Base-by-base conservation (phyloP, 257 asterid species). In the Oldenlandia corymbosa region DNA sequence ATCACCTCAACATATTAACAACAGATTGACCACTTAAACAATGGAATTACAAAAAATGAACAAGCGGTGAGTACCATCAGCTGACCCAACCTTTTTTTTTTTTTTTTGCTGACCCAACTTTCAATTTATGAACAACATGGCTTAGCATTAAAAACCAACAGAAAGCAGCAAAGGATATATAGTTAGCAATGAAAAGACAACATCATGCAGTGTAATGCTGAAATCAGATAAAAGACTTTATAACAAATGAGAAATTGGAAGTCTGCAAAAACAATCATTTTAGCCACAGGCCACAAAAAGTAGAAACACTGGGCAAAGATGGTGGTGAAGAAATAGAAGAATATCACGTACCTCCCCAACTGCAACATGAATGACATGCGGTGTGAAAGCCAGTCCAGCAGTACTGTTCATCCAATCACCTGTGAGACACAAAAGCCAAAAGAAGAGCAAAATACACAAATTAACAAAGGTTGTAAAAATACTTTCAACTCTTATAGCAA, bases 321-420 rank as follows among this genome's bases (percentile, higher is more conserved):
- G n/a, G n/a, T n/a, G n/a, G n/a, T 62, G 31, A 13, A n/a, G 17
- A 58, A 28, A 55, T 23, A 11, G 26, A 37, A 5, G 24, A 18
- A 32, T 47, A 34, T 11, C 21, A 50, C 34, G 26, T 67, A 93
- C 99, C 97, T 93, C 99, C 69, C 97, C 97, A 51, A 54, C 73
- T 56, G 71, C 88, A 21, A 83, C 68, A 10, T 83, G 88, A 68
- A 93, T 69, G 68, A 93, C 83, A 71, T 93, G 99, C 0, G 99
- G 99, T 18, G 99, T 85, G 71, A 93, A 93, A 41, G 99, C 99
- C 24, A 84, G 77, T 61, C 99, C 99, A 66, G 96, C 97, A 30
- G 99, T 85, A 80, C 65, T 81, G 74, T 90, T 93, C 99, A 93
- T 93, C 99, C 99, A 93, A 58, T 90, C 99, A 77, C 99, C 99